Percentiles rank a stretch among this genome's conserved stretches.
phyloP scores from a whole-genome alignment of 805 yeast genomes.

The Zygosaccharomyces lentus region DNA sequence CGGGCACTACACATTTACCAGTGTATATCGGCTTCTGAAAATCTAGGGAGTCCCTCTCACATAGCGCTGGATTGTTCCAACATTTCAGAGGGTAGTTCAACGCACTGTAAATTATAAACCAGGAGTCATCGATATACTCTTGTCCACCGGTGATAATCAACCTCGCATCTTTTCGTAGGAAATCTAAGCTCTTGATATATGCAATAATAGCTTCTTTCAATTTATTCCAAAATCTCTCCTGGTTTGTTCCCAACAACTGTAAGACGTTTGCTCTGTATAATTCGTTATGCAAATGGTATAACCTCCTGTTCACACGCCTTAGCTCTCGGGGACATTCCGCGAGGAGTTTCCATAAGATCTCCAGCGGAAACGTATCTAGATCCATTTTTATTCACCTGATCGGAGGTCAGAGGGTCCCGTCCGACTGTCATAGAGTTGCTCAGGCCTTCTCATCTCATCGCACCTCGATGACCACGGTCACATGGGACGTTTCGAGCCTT shows the following conservation, averaged over 20 bases:
- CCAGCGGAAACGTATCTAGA: constrained; percentile 10
- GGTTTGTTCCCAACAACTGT: constrained; percentile 3
- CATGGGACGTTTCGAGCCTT: background rate
- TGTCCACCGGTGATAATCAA: constrained; percentile 1
- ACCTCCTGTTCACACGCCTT: constrained; percentile 8
- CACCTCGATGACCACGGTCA: constrained; percentile 5
- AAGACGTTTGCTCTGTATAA: constrained; percentile 14
- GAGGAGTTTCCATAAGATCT: constrained; percentile 10
- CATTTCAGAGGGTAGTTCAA: constrained; percentile 12
- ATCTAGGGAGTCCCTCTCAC: constrained; percentile 8
- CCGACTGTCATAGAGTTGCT: background rate
- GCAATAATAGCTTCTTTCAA: constrained; percentile 1
- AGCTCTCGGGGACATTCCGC: constrained; percentile 11
- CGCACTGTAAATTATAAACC: constrained; percentile 21
- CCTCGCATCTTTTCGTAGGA: constrained; percentile 13
- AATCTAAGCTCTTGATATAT: constrained; percentile 16
- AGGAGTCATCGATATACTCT: constrained; percentile 21
- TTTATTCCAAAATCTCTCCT: constrained; percentile 13
- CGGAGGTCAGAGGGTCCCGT: too few species aligned
- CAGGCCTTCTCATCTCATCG: background rate
- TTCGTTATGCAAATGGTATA: constrained; percentile 16
- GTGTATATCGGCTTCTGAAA: constrained; percentile 12
- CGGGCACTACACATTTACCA: constrained; percentile 11
- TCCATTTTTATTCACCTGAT: background rate
- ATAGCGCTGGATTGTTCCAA: constrained; percentile 7